phyloP scores from a whole-genome alignment of 2,329 filamentous ascomycete genomes.

The Lojkania enalia region DNA sequence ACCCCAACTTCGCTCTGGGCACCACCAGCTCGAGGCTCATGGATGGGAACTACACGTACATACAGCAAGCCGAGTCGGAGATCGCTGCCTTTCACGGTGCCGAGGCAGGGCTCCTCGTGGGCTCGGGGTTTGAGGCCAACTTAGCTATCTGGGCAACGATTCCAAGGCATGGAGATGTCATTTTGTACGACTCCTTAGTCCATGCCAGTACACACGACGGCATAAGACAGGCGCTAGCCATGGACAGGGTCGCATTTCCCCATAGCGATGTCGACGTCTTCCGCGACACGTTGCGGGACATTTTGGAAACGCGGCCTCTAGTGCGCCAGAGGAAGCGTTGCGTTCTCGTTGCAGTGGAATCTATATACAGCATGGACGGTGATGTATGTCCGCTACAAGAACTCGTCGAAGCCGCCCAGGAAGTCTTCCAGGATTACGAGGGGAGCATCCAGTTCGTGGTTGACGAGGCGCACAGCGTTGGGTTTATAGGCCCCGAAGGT shows the following conservation, averaged over 20 bases:
- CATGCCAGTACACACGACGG: slow-evolving; percentile 81
- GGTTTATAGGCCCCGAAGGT: slow-evolving; percentile 60
- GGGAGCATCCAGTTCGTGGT: slow-evolving; percentile 66
- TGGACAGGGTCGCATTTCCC: slow-evolving; percentile 53
- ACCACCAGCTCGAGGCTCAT: slow-evolving; percentile 61
- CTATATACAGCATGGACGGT: slow-evolving; percentile 78
- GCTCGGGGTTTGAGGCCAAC: slow-evolving; percentile 54
- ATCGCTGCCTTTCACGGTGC: slow-evolving; percentile 63
- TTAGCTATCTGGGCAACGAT: slow-evolving; percentile 43
- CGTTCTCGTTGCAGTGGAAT: slow-evolving; percentile 42
- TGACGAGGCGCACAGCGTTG: slow-evolving; percentile 70
- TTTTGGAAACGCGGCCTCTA: slow-evolving; percentile 6
- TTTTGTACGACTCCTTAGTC: slow-evolving; percentile 73
- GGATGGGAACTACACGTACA: slow-evolving; percentile 63
- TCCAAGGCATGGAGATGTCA: slow-evolving; percentile 62
- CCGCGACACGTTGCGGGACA: slow-evolving; percentile 44
- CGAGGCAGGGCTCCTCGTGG: slow-evolving; percentile 58
- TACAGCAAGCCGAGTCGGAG: slow-evolving; percentile 56
- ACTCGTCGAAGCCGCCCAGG: slow-evolving; percentile 62
- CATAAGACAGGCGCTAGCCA: slow-evolving; percentile 66
- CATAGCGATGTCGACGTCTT: slow-evolving; percentile 58
- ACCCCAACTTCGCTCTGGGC: slow-evolving; percentile 48
- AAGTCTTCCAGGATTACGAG: slow-evolving; percentile 51
- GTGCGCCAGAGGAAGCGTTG: slow-evolving; percentile 31
- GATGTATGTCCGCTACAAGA: slow-evolving; percentile 67